Evolutionary conservation across 257 asterid genomes (phyloP), one percentile per base, ranked within the genome.

Genomic region (Rubia yunnanensis): DNA sequence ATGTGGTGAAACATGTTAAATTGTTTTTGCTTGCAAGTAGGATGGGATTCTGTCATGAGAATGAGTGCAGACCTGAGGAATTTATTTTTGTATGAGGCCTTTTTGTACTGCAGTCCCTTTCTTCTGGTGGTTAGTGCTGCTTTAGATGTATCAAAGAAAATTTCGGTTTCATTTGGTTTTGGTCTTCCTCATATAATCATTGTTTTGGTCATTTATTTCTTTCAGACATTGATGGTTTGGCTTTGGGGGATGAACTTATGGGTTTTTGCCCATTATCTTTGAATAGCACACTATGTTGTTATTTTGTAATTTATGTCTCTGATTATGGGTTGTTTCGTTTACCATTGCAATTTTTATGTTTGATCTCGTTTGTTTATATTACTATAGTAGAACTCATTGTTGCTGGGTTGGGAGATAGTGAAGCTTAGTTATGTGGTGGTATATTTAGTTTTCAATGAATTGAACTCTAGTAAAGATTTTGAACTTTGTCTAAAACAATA

Each of bases 21-120:
- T n/a, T 36, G 20, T 44, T 11, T 22, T 70, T 24, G 67, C 35
- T 73, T 73, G 77, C 90, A 94, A 98, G 79, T 94, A 63, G 94
- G 96, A 80, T 88, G 98, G 99, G 95, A 91, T 79, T 88, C 99
- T 52, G 99, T 94, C 71, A 88, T 91, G 98, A 84, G 98, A 86
- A 94, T 94, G 99, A 86, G 96, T 65, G 87, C 70, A 67, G 96
- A 88, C 84, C 83, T 86, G 72, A 86, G 89, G 58, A 96, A 94
- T 77, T 82, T 94, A 69, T 94, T 94, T 83, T 71, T 91, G 36
- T 94, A 94, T 18, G 99, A 94, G 88, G 99, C 94, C 57, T 94
- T 94, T 81, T 84, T 94, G 86, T 94, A 94, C 81, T 94, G 88
- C 70, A 94, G 91, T 78, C 99, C 98, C 56, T 91, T 88, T 70